A percentile compares a stretch with the other conserved stretches of the same genome.
Evolutionary conservation across 306 rosid species (phyloP).

Genomic region (Pachyrhizus erosus): DNA sequence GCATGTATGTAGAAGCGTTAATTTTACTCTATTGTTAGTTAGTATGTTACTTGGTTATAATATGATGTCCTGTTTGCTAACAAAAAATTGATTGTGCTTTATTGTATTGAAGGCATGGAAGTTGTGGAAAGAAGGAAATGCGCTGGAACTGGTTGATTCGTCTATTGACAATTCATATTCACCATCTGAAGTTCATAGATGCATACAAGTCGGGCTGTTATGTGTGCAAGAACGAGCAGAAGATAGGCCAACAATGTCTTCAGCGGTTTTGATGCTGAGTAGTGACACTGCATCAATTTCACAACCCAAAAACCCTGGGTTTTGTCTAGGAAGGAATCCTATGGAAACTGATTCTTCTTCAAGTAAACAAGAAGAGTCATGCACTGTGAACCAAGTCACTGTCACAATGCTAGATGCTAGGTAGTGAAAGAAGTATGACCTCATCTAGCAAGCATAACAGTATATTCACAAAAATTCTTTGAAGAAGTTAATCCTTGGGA

Average conservation of each 20-base stretch:
- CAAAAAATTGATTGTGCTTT: slow-evolving; percentile 11
- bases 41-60: neutral
- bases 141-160: slow-evolving; percentile 60
- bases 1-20: slow-evolving; percentile 60
- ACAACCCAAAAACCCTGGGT: slow-evolving; percentile 55
- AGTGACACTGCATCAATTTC: slow-evolving; percentile 53
- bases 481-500: neutral
- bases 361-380: slow-evolving; percentile 54
- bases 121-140: slow-evolving; percentile 70
- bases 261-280: slow-evolving; percentile 59
- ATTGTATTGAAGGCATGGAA: slow-evolving; percentile 64
- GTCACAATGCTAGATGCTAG: slow-evolving; percentile 60
- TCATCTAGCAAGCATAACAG: slow-evolving; percentile 16
- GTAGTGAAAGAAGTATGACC: slow-evolving; percentile 35
- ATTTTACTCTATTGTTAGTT: neutral
- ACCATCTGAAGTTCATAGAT: slow-evolving; percentile 59
- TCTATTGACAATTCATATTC: slow-evolving; percentile 50
- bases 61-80: slow-evolving; percentile 14
- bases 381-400: slow-evolving; percentile 56
- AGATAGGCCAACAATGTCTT: slow-evolving; percentile 61
- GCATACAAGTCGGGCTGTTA: slow-evolving; percentile 53
- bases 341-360: slow-evolving; percentile 53
- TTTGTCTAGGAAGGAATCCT: slow-evolving; percentile 52
- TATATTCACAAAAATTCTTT: slow-evolving; percentile 8
- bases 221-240: slow-evolving; percentile 63